Base-by-base conservation (phyloP, 116 monocot genomes). In the Dioscorea cayenensis region DNA sequence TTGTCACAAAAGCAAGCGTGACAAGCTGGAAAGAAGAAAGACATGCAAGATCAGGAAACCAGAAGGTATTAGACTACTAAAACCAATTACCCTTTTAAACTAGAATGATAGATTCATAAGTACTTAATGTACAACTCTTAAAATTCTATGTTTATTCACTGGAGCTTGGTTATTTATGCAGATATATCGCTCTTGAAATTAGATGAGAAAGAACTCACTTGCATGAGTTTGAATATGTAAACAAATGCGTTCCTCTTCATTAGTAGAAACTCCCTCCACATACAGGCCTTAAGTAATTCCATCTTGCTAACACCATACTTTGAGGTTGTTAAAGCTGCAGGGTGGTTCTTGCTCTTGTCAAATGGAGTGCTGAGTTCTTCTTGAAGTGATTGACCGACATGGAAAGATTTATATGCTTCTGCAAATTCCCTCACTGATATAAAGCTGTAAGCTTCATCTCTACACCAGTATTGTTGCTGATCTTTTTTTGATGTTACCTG, bases 141-240 rank as follows among this genome's bases (percentile, higher is more conserved):
- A 43, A 43, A 43, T 43, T 43, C 12, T 43, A 6, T 6, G 6
- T 43, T 43, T 43, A 10, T 12, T 43, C 43, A 43, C 11, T 43
- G 43, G 43, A 10, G 43, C 12, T 43, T 43, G 4, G 7, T 10
- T 43, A 43, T 10, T 3, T 43, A 43, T 43, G 43, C 43, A 43
- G 11, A 43, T 12, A 43, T 12, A 43, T 43, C 11, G 11, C 43
- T 9, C 12, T 9, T 23, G 11, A 12, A 63, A 23, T 63, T 21
- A 27, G 27, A 28, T 63, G 23, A 63, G 18, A 21, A 12, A 63
- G 63, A 23, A 69, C 74, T 79, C 69, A 79, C 79, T 66, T 81
- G 81, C 23, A 69, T 49, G 25, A 69, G 4, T 14, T 69, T 69
- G 55, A 55, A 55, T 16, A 55, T 55, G 55, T 55, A 55, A n/a